A percentile compares a stretch with the other conserved stretches of the same genome.
Conservation (phyloP, 164 flowering plant genomes). For the Liriodendron chinense region DNA sequence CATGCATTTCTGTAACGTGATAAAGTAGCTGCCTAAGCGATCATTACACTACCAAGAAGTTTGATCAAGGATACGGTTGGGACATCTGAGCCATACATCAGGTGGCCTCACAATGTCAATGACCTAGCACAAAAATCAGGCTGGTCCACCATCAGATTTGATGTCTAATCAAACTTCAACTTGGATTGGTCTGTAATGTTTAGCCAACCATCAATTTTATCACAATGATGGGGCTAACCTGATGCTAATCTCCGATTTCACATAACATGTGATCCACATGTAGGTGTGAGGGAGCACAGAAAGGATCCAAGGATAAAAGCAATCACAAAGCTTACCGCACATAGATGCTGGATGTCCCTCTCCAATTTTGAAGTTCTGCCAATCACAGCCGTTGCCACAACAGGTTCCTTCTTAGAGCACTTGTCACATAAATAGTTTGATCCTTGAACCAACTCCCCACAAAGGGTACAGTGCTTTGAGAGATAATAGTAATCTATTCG, state of each 20-base stretch:
- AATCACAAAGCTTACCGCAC: slow-evolving; percentile 53
- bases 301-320: neutral
- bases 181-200: too few species aligned
- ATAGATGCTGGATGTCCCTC: slow-evolving; percentile 78
- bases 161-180: too few species aligned
- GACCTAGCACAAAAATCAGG: too few species aligned
- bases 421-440: slow-evolving; percentile 48
- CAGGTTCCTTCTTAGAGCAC: slow-evolving; percentile 50
- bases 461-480: slow-evolving; percentile 77
- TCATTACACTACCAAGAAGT: too few species aligned
- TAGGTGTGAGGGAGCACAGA: neutral
- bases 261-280: neutral
- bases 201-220: too few species aligned
- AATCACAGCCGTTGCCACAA: slow-evolving; percentile 48
- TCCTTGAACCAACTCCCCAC: slow-evolving; percentile 74
- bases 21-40: too few species aligned
- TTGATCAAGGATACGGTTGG: too few species aligned
- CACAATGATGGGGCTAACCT: neutral
- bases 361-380: slow-evolving; percentile 80
- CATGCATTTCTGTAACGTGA: too few species aligned
- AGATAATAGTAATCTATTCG: slow-evolving; percentile 83
- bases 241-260: neutral
- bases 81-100: too few species aligned
- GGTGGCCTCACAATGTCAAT: too few species aligned
- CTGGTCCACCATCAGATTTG: too few species aligned